These are phyloP conservation scores for Solanum okadae DNA, from an alignment of 257 asterid genomes.

Conservation along the genomic window DNA sequence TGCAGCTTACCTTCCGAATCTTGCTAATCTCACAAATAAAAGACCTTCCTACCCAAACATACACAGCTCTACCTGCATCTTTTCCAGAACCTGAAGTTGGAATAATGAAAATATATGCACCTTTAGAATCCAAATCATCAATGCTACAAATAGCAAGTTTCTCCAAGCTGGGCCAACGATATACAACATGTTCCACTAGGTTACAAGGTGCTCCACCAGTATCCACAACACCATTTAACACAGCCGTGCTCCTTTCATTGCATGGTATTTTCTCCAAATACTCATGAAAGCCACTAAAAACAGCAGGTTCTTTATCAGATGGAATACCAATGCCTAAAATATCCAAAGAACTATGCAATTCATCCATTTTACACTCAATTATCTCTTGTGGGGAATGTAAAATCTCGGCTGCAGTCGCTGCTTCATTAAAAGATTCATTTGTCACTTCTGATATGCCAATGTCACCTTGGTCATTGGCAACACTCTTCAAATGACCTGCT, in stretches of 20 bases:
- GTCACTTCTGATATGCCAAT: not conserved
- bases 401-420: not conserved
- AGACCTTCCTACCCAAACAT: slow-evolving; percentile 36
- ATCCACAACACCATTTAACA: slow-evolving; percentile 7
- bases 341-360: slow-evolving; percentile 6
- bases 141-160: slow-evolving; percentile 11
- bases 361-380: slow-evolving; percentile 6
- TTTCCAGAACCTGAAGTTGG: slow-evolving; percentile 11
- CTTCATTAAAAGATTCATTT: slow-evolving; percentile 9
- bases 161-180: slow-evolving; percentile 39
- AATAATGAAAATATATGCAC: slow-evolving; percentile 23
- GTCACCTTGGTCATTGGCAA: slow-evolving; percentile 3
- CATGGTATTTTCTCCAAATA: slow-evolving; percentile 1
- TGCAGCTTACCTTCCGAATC: slow-evolving; percentile 1
- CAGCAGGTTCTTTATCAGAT: not conserved
- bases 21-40: slow-evolving; percentile 9
- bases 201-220: slow-evolving; percentile 10
- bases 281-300: not conserved
- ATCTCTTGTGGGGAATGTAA: slow-evolving; percentile 4
- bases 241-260: slow-evolving; percentile 2
- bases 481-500: slow-evolving; percentile 6
- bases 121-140: slow-evolving; percentile 25
- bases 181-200: slow-evolving; percentile 12
- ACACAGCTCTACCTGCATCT: slow-evolving; percentile 8
- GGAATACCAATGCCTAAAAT: slow-evolving; percentile 3